Evolutionary conservation across 768 basidiomycete species (phyloP), one percentile per base, ranked within the genome.

Genomic region (Xerocomellus amylosporus): DNA sequence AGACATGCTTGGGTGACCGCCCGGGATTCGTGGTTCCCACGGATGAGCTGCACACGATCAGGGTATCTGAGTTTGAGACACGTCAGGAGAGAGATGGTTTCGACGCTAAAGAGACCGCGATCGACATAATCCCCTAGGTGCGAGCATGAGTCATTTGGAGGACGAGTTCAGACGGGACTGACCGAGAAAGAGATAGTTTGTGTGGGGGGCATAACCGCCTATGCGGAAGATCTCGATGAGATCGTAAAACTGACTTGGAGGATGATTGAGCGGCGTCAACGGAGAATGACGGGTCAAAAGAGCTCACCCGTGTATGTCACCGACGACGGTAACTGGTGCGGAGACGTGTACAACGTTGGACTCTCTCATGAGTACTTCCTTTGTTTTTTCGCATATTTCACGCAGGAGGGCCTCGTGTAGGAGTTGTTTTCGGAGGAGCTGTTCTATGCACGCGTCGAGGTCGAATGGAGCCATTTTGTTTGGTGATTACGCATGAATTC

Each of bases 311-410:
- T 99, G 97, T 46, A 99, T 98, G 71, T 99, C 97, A 48, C 97
- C 97, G 37, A 98, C 97, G 28, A 99, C 97, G 1, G 97, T 99
- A 34, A 98, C 93, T 19, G 97, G 97, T 5, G 96, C 90, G 58
- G 85, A 88, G 61, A 99, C 89, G 66, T 98, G 97, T 8, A 98
- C 94, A 54, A 99, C 97, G 66, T 99, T 99, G 55, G 90, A 93
- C 76, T 99, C 97, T 58, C 93, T 79, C 97, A 98, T 98, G 53
- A 99, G 86, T 0, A 99, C 93, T 70, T 99, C 97, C 70, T 98
- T 99, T 15, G 96, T 97, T 76, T 98, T 98, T 68, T 97, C 96
- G 79, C 97, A 98, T 82, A 99, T 98, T 79, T 99, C 96, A 47
- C 94, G 87, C 41, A 99, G 73, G 26, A 98, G 79, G 2, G 93